These are phyloP conservation scores for Trichoderma breve DNA, from an alignment of 2,329 filamentous ascomycete genomes.

Conservation along the genomic window DNA sequence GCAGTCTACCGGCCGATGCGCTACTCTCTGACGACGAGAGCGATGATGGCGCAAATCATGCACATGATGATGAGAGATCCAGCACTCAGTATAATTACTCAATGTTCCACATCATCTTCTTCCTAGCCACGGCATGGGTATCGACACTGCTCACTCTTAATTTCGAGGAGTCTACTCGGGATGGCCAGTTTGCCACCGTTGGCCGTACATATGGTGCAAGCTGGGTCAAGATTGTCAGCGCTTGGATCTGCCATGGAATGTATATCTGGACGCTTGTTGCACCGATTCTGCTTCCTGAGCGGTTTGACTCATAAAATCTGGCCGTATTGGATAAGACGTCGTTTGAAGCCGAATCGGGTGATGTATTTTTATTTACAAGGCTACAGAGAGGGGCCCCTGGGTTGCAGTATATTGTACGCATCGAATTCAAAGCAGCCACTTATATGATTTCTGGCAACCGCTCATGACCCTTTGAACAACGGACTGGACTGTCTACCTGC, in stretches of 20 bases:
- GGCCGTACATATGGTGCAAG: constrained; percentile 95
- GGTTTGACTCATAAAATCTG: constrained; percentile 61
- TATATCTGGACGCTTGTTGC: constrained; percentile 92
- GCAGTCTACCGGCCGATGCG: constrained; percentile 86
- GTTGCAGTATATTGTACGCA: neutral
- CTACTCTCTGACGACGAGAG: constrained; percentile 72
- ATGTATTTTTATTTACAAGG: neutral
- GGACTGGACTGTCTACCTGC: neutral
- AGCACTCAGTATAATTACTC: constrained; percentile 95
- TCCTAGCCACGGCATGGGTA: constrained; percentile 94
- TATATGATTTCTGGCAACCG: neutral
- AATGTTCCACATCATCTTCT: constrained; percentile 96
- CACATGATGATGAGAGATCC: constrained; percentile 82
- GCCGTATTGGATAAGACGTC: neutral
- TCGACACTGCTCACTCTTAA: constrained; percentile 82
- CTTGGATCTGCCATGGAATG: constrained; percentile 93
- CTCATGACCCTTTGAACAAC: neutral
- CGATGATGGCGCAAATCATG: constrained; percentile 59
- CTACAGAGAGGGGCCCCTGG: neutral
- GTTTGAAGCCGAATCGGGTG: neutral
- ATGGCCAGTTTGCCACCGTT: constrained; percentile 81
- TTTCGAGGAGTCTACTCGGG: constrained; percentile 61
- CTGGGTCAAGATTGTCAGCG: constrained; percentile 98
- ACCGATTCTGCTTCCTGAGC: constrained; percentile 78
- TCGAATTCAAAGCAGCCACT: neutral